These are phyloP conservation scores for Kockovaella imperatae DNA, from an alignment of 768 basidiomycete species.

Conservation along the genomic window DNA sequence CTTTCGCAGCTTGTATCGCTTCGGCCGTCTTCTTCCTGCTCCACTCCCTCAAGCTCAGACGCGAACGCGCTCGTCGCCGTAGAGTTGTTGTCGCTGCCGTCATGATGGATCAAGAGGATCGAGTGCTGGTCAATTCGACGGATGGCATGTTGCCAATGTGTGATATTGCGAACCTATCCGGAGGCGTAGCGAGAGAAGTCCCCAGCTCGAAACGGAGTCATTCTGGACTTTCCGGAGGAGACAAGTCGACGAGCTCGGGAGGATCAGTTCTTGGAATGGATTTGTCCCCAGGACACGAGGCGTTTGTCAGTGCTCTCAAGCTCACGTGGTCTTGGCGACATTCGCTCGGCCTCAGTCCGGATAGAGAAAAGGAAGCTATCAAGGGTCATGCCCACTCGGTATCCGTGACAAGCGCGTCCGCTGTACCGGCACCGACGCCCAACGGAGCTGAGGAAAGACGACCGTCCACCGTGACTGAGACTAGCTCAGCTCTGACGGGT, in stretches of 20 bases:
- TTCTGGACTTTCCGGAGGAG: too few species aligned
- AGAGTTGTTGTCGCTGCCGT: constrained; percentile 44
- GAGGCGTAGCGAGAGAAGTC: constrained; percentile 4
- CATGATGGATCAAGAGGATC: constrained; percentile 37
- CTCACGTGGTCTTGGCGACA: constrained; percentile 44
- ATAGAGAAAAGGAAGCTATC: not conserved
- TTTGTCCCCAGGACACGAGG: constrained; percentile 40
- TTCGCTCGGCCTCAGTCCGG: constrained; percentile 5
- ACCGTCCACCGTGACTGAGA: constrained; percentile 24
- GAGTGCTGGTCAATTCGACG: constrained; percentile 41
- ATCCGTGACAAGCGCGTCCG: not conserved
- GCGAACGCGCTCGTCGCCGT: constrained; percentile 28
- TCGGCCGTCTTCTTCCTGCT: constrained; percentile 38
- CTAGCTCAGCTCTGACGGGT: constrained; percentile 13
- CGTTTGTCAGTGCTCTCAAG: constrained; percentile 43
- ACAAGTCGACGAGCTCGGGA: constrained; percentile 14
- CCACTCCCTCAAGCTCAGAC: constrained; percentile 19
- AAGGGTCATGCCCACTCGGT: not conserved
- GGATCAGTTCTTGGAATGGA: constrained; percentile 43
- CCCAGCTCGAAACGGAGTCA: constrained; percentile 3
- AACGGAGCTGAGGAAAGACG: constrained; percentile 23
- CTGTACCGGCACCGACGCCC: constrained; percentile 4
- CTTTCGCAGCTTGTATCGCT: constrained; percentile 40
- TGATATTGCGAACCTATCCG: constrained; percentile 36
- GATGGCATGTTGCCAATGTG: constrained; percentile 45